Base-by-base conservation (phyloP, 2,329 filamentous ascomycete genomes). In the Monosporascus ibericus region DNA sequence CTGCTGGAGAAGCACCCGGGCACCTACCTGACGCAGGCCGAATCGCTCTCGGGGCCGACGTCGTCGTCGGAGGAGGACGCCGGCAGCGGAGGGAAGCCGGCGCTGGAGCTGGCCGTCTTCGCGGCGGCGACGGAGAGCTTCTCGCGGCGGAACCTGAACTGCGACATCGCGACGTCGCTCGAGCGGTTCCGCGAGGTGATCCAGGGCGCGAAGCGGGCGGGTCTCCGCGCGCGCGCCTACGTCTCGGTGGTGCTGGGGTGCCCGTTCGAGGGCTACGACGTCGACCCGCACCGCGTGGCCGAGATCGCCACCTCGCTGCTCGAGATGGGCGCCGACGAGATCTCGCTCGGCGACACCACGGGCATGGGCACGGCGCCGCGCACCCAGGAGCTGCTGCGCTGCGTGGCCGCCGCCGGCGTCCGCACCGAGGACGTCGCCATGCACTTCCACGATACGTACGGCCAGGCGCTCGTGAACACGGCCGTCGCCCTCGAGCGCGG, bases 321-420 rank as follows among this genome's bases (percentile, higher is more conserved):
- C 1, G 88, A 92, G 64, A 88, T 92, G 76, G 92, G 92, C 18
- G 92, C 90, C 20, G 90, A 95, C 65, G 90, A 96, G 75, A 91
- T 96, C 60, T 88, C 88, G 1, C 80, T 96, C 1, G 91, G 90
- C 6, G 92, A 96, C 65, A 96, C 92, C 0, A 92, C 91, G 0
- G 92, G 92, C 18, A 91, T 95, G 80, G 92, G 91, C 34, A 95
- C 89, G 0, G 65, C 63, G 11, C 59, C 63, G 3, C 64, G 67
- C 2, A 68, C 65, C 0, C 62, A 66, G 51, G 66, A 76, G 53
- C 68, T 84, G 6, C 66, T 84, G 47, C 72, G 74, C 48, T 76
- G 65, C 52, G 64, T 84, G 52, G 65, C 69, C 8, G 72, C 77
- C 5, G 76, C 78, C 1, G 78, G 77, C 0, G 72, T 88, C 3